Evolutionary conservation across 2,329 filamentous ascomycete species (phyloP).

Genomic region (Ceratocystis colombiana): DNA sequence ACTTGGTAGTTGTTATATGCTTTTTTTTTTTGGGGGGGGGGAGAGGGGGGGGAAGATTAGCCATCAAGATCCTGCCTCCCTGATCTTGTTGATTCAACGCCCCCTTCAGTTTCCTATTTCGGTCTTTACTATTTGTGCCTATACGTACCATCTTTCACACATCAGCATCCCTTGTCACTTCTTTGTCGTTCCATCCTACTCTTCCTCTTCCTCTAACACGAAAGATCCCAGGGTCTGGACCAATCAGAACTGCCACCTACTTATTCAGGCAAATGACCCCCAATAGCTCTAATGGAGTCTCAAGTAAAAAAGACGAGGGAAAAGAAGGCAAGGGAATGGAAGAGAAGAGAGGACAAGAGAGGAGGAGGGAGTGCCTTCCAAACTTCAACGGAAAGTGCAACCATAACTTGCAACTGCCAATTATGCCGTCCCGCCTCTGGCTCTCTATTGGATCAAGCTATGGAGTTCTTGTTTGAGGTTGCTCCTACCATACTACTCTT

Average conservation of each 20-base stretch:
- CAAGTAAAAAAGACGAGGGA: neutral
- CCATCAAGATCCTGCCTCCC: neutral
- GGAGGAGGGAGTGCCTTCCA: neutral
- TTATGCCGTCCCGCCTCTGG: neutral
- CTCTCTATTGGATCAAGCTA: neutral
- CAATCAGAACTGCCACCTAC: neutral
- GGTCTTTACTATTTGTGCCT: neutral
- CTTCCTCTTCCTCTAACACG: constrained; percentile 11
- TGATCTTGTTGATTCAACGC: neutral
- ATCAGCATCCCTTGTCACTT: neutral
- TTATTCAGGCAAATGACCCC: constrained; percentile 5
- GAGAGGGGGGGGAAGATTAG: too few species aligned
- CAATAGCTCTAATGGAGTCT: neutral
- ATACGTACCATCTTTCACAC: neutral
- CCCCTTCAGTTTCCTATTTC: constrained; percentile 7
- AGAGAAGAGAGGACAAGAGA: neutral
- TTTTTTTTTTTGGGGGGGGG: neutral
- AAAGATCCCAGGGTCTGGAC: neutral
- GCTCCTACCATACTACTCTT: constrained; percentile 5
- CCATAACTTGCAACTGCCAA: neutral
- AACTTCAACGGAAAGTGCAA: neutral
- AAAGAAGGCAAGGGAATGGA: neutral
- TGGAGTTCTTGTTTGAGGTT: constrained; percentile 3
- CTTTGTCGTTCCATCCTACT: constrained; percentile 12
- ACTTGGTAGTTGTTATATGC: neutral